A percentile compares a stretch with the other conserved stretches of the same genome.
Conservation (phyloP, 805 yeast species). For the Yarrowia osloensis region DNA sequence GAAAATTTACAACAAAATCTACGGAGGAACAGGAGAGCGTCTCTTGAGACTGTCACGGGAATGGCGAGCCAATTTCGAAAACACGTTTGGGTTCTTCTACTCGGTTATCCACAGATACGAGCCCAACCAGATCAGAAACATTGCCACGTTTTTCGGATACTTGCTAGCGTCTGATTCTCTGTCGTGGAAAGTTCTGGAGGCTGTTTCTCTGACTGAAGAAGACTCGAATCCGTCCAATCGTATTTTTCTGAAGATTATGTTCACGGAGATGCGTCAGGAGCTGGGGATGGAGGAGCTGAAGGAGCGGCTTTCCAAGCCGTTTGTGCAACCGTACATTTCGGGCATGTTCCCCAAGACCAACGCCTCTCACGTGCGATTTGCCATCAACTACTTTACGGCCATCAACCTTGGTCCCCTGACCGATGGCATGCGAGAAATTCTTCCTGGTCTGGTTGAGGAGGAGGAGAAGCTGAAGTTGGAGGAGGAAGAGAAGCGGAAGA, state of each 20-base stretch:
- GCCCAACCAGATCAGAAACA: conserved; percentile 69
- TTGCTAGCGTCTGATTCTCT: conserved; percentile 69
- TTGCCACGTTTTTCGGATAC: conserved; percentile 87
- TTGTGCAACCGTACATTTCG: conserved; percentile 50
- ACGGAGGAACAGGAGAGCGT: conserved; percentile 73
- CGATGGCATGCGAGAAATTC: conserved; percentile 68
- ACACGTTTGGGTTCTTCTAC: conserved; percentile 60
- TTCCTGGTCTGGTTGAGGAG: conserved; percentile 34
- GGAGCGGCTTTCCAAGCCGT: conserved; percentile 54
- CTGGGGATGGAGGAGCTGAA: conserved; percentile 60
- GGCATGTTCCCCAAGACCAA: conserved; percentile 66
- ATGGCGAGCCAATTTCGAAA: conserved; percentile 61
- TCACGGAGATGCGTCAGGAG: conserved; percentile 77
- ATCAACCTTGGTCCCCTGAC: conserved; percentile 85
- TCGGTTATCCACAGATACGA: conserved; percentile 64
- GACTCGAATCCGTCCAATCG: conserved; percentile 77
- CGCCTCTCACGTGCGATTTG: conserved; percentile 52
- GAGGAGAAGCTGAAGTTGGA: conserved; percentile 7
- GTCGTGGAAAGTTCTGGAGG: conserved; percentile 60
- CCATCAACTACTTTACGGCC: conserved; percentile 90
- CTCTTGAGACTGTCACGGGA: conserved; percentile 52
- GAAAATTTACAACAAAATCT: conserved; percentile 80
- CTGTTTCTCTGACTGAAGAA: conserved; percentile 62
- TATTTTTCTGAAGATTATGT: conserved; percentile 75
- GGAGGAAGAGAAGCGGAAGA: background rate